These are phyloP conservation scores for Colletotrichum trifolii DNA, from an alignment of 2,329 filamentous ascomycete genomes.

Conservation along the genomic window DNA sequence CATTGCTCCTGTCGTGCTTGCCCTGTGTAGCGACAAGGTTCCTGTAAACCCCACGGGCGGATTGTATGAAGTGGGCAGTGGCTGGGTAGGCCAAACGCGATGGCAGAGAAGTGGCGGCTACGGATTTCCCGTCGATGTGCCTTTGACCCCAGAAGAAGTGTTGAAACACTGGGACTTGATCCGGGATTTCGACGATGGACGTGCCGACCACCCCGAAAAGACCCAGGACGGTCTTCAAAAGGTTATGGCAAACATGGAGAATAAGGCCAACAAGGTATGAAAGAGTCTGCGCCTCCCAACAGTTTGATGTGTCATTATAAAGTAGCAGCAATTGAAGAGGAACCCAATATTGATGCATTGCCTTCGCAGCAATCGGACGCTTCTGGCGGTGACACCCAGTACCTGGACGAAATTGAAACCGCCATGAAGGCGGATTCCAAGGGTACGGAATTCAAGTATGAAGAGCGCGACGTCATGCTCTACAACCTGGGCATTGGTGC, in stretches of 20 bases:
- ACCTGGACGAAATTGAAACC: conserved; percentile 79
- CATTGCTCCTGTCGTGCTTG: conserved; percentile 90
- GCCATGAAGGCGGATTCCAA: conserved; percentile 77
- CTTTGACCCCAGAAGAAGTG: conserved; percentile 87
- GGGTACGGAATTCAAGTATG: conserved; percentile 83
- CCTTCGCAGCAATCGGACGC: conserved; percentile 28
- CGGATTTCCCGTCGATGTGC: conserved; percentile 88
- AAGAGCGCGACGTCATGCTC: conserved; percentile 88
- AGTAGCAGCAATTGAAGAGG: conserved; percentile 40
- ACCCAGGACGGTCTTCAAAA: conserved; percentile 81
- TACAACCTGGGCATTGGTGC: conserved; percentile 97
- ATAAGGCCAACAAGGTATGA: conserved; percentile 74
- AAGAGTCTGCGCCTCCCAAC: conserved; percentile 40
- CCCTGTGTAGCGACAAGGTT: conserved; percentile 86
- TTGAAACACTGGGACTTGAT: conserved; percentile 81
- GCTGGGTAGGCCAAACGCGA: conserved; percentile 90
- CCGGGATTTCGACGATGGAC: conserved; percentile 86
- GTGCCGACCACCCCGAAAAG: conserved; percentile 87
- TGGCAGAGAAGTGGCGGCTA: conserved; percentile 94
- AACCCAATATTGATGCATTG: conserved; percentile 37
- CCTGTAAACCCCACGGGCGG: conserved; percentile 86
- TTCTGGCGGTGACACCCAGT: conserved; percentile 53
- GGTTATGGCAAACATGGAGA: conserved; percentile 83
- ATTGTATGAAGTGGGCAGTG: conserved; percentile 94
- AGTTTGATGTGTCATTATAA: conserved; percentile 26